Percentiles rank a stretch among this genome's conserved stretches.
Evolutionary conservation across 768 basidiomycete genomes (phyloP).

Genomic region (Tulasnella calospora): DNA sequence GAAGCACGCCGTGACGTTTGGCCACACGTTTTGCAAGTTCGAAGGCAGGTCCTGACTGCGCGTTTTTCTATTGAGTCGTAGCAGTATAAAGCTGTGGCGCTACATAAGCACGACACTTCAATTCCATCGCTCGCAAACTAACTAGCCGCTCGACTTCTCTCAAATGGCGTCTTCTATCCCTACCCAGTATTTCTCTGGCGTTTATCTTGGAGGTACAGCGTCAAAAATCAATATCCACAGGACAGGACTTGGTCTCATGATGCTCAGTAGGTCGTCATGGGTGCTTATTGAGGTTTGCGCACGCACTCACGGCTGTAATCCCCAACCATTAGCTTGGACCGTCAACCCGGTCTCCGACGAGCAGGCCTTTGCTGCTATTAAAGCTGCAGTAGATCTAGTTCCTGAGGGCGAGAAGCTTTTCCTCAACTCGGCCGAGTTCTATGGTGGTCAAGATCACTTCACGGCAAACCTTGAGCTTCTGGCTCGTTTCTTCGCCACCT

Average conservation of each 20-base stretch:
- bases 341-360: conserved; percentile 49
- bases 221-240: conserved; percentile 11
- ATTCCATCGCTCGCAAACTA: too few relatives aligned
- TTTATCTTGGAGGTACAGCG: conserved; percentile 10
- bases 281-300: not conserved
- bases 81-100: too few relatives aligned
- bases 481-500: conserved; percentile 42
- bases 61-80: too few relatives aligned
- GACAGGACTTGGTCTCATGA: conserved; percentile 48
- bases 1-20: too few relatives aligned
- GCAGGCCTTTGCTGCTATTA: conserved; percentile 58
- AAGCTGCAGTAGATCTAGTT: conserved; percentile 36
- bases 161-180: too few relatives aligned
- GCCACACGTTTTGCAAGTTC: too few relatives aligned
- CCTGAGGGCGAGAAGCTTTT: conserved; percentile 44
- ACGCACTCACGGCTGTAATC: not conserved
- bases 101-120: too few relatives aligned
- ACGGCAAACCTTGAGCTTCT: conserved; percentile 39
- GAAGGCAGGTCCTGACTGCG: too few relatives aligned
- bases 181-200: too few relatives aligned
- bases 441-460: conserved; percentile 32
- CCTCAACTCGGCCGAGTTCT: conserved; percentile 46
- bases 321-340: conserved; percentile 39
- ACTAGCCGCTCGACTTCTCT: too few relatives aligned
- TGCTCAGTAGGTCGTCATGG: conserved; percentile 46